A percentile compares a stretch with the other conserved stretches of the same genome.
Evolutionary conservation across 2,329 filamentous ascomycete species (phyloP).

Genomic region (Diaporthe sp.): DNA sequence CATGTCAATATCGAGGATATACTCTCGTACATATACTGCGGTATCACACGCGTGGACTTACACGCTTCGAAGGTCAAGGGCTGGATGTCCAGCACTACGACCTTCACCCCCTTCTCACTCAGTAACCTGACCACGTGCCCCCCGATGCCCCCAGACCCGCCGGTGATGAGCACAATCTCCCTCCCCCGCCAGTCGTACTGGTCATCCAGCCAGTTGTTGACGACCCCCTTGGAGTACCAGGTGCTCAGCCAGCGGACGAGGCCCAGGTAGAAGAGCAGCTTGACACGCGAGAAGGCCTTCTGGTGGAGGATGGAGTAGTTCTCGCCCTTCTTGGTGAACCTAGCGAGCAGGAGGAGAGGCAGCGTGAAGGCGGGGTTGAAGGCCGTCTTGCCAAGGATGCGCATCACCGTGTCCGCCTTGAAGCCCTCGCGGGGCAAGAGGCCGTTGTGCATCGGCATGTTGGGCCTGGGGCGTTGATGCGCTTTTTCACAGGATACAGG

Average conservation of each 20-base stretch:
- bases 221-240: slow-evolving; percentile 64
- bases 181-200: slow-evolving; percentile 73
- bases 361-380: slow-evolving; percentile 76
- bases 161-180: slow-evolving; percentile 81
- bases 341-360: slow-evolving; percentile 73
- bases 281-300: slow-evolving; percentile 65
- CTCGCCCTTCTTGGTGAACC: slow-evolving; percentile 74
- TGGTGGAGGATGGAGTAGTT: slow-evolving; percentile 68
- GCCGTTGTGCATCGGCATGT: slow-evolving; percentile 65
- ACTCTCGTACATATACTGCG: neutral
- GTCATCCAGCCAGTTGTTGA: slow-evolving; percentile 66
- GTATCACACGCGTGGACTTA: slow-evolving; percentile 48
- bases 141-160: slow-evolving; percentile 82
- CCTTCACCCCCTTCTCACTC: slow-evolving; percentile 74
- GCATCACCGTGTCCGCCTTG: slow-evolving; percentile 71
- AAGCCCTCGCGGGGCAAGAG: slow-evolving; percentile 71
- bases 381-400: slow-evolving; percentile 70
- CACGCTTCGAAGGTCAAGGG: slow-evolving; percentile 67
- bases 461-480: slow-evolving; percentile 7
- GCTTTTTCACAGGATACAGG: neutral
- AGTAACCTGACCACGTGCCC: slow-evolving; percentile 74
- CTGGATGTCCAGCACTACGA: slow-evolving; percentile 80
- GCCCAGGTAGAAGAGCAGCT: slow-evolving; percentile 66
- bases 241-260: slow-evolving; percentile 62
- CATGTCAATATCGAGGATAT: neutral